Percentiles rank a stretch among this genome's conserved stretches.
Conservation (phyloP, 176 grass and related monocot species). For the Aegilops bicornis region DNA sequence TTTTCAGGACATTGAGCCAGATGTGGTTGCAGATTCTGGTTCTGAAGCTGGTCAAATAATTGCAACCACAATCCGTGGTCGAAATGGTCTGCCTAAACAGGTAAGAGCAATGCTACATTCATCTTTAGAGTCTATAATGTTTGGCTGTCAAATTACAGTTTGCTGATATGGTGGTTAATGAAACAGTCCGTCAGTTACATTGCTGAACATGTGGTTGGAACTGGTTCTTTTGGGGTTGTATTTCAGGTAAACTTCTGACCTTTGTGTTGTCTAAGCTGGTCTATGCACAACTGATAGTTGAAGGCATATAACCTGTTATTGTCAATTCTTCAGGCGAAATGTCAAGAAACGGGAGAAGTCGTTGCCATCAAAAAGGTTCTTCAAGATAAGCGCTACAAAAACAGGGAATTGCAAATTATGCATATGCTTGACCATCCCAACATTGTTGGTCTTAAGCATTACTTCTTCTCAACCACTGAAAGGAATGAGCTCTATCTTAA, state of each 20-base stretch:
- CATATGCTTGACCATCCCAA: slow-evolving; percentile 98
- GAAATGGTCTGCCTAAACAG: slow-evolving; percentile 84
- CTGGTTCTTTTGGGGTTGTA: slow-evolving; percentile 94
- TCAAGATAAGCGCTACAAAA: slow-evolving; percentile 99
- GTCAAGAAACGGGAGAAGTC: slow-evolving; percentile 91
- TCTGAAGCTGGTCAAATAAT: slow-evolving; percentile 66
- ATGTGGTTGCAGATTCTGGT: slow-evolving; percentile 53
- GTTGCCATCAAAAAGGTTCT: slow-evolving; percentile 98
- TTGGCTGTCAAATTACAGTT: not conserved
- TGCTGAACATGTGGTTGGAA: slow-evolving; percentile 93
- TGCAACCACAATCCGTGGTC: slow-evolving; percentile 55
- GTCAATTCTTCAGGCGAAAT: slow-evolving; percentile 77
- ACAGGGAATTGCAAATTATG: slow-evolving; percentile 94
- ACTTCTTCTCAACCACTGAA: slow-evolving; percentile 90
- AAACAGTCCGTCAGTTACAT: slow-evolving; percentile 80
- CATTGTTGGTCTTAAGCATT: slow-evolving; percentile 85
- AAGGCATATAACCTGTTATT: slow-evolving; percentile 18
- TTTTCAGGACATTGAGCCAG: slow-evolving; percentile 63
- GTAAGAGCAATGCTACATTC: slow-evolving; percentile 33
- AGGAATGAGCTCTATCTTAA: slow-evolving; percentile 93
- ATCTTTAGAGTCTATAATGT: not conserved
- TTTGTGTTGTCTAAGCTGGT: slow-evolving; percentile 18
- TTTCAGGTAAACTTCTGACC: slow-evolving; percentile 61
- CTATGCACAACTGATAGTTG: not conserved
- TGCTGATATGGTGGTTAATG: slow-evolving; percentile 28